Evolutionary conservation across 768 basidiomycete species (phyloP).

Genomic region (Dacryopinax primogenitus): DNA sequence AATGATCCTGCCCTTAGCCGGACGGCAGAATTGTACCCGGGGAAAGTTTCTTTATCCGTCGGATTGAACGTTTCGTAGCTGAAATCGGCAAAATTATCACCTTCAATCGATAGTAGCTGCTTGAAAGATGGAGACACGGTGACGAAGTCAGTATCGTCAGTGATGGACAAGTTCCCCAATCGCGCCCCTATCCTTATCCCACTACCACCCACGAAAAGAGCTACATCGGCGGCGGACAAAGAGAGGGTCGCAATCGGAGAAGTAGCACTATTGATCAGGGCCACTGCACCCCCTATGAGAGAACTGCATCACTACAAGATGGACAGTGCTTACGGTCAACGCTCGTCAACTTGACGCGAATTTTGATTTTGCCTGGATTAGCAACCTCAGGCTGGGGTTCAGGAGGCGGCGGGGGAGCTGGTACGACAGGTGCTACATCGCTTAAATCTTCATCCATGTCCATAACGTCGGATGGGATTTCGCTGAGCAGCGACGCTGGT

Average conservation of each 20-base stretch:
- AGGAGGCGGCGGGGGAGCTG: neutral
- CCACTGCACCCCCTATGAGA: slow-evolving; percentile 36
- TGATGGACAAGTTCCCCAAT: slow-evolving; percentile 69
- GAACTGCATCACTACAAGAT: slow-evolving; percentile 9
- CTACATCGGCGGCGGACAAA: slow-evolving; percentile 79
- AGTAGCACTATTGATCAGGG: slow-evolving; percentile 54
- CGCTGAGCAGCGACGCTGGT: slow-evolving; percentile 10
- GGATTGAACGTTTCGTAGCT: slow-evolving; percentile 85
- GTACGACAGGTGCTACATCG: neutral
- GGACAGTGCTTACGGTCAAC: slow-evolving; percentile 48
- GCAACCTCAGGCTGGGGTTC: neutral
- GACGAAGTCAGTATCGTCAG: slow-evolving; percentile 49
- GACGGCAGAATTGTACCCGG: slow-evolving; percentile 72
- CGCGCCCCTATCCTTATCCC: slow-evolving; percentile 68
- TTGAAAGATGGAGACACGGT: slow-evolving; percentile 57
- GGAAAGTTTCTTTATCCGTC: slow-evolving; percentile 46
- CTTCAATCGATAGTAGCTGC: slow-evolving; percentile 83
- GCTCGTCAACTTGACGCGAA: slow-evolving; percentile 70
- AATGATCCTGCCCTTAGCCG: slow-evolving; percentile 77
- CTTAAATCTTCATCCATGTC: neutral
- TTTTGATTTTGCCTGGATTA: slow-evolving; percentile 51
- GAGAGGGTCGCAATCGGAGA: slow-evolving; percentile 69
- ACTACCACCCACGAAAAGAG: slow-evolving; percentile 54
- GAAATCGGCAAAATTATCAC: slow-evolving; percentile 86
- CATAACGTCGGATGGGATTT: slow-evolving; percentile 4